These are phyloP conservation scores for Glycine soja DNA, from an alignment of 306 rosid genomes.

Conservation along the genomic window DNA sequence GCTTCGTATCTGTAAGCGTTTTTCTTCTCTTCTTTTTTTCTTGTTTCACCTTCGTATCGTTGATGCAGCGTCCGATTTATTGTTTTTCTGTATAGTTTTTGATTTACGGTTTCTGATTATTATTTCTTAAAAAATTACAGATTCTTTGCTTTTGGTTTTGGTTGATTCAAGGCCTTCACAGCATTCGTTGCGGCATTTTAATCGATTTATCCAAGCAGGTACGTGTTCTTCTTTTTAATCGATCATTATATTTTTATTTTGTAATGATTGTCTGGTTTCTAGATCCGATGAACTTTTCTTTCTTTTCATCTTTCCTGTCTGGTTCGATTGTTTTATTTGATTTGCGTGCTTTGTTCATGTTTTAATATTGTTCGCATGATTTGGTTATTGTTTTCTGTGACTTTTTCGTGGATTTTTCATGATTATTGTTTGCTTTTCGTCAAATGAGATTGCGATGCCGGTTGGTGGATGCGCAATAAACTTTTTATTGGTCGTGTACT, in stretches of 20 bases:
- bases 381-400: not conserved
- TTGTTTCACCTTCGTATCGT: no score
- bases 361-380: not conserved
- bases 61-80: no score
- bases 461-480: not conserved
- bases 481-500: not conserved
- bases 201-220: conserved; percentile 39
- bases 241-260: not conserved
- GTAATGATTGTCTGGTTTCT: not conserved
- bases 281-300: not conserved
- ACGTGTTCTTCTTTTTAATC: not conserved
- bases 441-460: not conserved
- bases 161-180: conserved; percentile 20
- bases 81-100: no score
- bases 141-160: not conserved
- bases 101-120: no score
- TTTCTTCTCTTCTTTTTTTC: no score
- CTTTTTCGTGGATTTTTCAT: not conserved
- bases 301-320: not conserved
- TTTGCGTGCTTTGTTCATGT: not conserved
- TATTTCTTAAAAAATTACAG: conserved; percentile 2
- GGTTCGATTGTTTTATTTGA: not conserved
- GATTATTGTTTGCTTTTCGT: not conserved
- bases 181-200: not conserved
- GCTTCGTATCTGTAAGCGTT: no score